Conservation (phyloP, 805 yeast genomes). For the Spathaspora boniae region DNA sequence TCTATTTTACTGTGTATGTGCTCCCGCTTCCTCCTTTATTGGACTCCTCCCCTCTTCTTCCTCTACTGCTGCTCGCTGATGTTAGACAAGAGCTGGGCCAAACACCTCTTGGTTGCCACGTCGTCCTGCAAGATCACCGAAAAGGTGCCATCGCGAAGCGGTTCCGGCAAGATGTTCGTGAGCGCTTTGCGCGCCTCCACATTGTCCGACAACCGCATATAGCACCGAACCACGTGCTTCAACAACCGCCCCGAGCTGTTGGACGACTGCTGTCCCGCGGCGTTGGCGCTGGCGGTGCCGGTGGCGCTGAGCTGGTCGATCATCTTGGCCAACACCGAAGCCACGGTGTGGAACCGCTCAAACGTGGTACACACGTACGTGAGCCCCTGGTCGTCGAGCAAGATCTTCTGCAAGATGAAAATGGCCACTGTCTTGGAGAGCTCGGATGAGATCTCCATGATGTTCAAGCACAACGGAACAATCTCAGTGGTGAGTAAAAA, state of each 20-base stretch:
- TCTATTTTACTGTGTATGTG: neutral
- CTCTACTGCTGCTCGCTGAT: conserved; percentile 33
- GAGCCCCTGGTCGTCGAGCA: conserved; percentile 88
- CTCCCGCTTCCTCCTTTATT: neutral
- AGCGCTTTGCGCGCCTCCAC: conserved; percentile 86
- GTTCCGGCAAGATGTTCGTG: conserved; percentile 79
- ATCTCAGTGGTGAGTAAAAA: conserved; percentile 93
- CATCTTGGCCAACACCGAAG: conserved; percentile 82
- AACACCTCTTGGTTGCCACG: conserved; percentile 79
- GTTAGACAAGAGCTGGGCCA: conserved; percentile 75
- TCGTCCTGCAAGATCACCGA: conserved; percentile 78
- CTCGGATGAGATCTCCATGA: conserved; percentile 94
- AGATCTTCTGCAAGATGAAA: conserved; percentile 88
- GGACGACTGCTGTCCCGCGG: conserved; percentile 43
- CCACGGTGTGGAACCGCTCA: conserved; percentile 92
- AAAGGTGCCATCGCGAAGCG: conserved; percentile 84
- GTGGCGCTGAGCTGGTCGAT: conserved; percentile 64
- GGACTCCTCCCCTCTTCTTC: neutral
- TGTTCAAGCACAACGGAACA: conserved; percentile 88
- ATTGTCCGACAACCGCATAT: conserved; percentile 84
- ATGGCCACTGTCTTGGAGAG: conserved; percentile 94
- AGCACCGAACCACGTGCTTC: conserved; percentile 93
- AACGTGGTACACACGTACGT: conserved; percentile 91
- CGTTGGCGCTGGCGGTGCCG: conserved; percentile 39
- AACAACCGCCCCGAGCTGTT: conserved; percentile 71